These are phyloP conservation scores for Psilocybe cyanescens DNA, from an alignment of 768 basidiomycete genomes.

Conservation along the genomic window DNA sequence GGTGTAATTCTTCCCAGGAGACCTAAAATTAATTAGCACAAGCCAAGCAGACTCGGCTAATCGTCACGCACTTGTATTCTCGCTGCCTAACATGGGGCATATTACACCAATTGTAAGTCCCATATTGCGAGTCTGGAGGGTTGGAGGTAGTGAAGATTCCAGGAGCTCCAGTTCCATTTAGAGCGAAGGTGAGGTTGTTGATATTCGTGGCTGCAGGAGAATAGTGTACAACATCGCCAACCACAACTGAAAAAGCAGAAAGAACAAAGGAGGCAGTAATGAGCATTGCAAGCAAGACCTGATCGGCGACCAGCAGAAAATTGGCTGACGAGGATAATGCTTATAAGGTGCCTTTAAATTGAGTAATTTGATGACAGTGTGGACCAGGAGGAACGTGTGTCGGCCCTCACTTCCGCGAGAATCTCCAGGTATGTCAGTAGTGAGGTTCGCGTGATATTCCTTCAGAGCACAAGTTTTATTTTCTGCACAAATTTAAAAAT, in stretches of 20 bases:
- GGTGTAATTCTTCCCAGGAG: slow-evolving; percentile 36
- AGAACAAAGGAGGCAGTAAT: slow-evolving; percentile 15
- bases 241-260: slow-evolving; percentile 16
- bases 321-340: no score
- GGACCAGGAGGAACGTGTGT: slow-evolving; percentile 13
- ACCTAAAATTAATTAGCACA: slow-evolving; percentile 24
- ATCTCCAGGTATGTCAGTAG: no score
- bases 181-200: slow-evolving; percentile 47
- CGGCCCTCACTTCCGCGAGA: neutral
- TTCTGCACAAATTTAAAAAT: no score
- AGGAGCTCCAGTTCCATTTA: slow-evolving; percentile 46
- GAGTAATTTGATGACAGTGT: neutral
- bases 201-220: slow-evolving; percentile 40
- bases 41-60: neutral
- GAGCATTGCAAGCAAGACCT: slow-evolving; percentile 12
- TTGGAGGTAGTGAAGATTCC: slow-evolving; percentile 48
- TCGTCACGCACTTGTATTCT: slow-evolving; percentile 46
- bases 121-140: slow-evolving; percentile 43
- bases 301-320: no score
- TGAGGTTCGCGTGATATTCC: no score
- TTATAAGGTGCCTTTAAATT: no score
- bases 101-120: slow-evolving; percentile 56
- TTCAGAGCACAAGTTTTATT: no score
- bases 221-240: slow-evolving; percentile 36
- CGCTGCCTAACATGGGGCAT: slow-evolving; percentile 52